Evolutionary conservation across 441 rosid species (phyloP).

Genomic region (Pelargonium australe): DNA sequence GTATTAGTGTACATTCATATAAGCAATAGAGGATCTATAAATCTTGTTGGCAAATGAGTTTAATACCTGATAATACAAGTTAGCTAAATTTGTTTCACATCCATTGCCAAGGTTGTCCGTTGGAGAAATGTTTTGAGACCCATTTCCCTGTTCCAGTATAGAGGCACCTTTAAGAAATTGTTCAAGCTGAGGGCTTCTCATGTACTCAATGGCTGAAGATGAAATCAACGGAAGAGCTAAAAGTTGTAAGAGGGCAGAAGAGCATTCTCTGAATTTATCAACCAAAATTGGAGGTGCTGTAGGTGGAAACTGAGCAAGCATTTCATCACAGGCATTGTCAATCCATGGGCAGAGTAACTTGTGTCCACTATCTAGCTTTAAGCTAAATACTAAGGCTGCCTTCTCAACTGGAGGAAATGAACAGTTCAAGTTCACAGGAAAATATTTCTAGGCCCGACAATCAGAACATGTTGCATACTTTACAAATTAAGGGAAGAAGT

Average conservation of each 20-base stretch:
- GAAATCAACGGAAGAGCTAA: slow-evolving; percentile 67
- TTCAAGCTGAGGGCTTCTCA: slow-evolving; percentile 63
- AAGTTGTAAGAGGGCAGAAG: slow-evolving; percentile 48
- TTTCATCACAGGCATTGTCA: slow-evolving; percentile 72
- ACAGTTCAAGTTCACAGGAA: not conserved
- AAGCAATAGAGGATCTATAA: not conserved
- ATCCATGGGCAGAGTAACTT: slow-evolving; percentile 78
- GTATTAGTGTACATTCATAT: not conserved
- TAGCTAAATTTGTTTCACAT: slow-evolving; percentile 33
- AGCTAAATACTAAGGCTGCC: slow-evolving; percentile 78
- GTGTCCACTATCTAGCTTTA: slow-evolving; percentile 83
- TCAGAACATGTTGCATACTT: slow-evolving; percentile 1
- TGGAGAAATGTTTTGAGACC: slow-evolving; percentile 19
- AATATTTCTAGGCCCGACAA: slow-evolving; percentile 16
- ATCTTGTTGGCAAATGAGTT: slow-evolving; percentile 6
- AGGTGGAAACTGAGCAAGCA: slow-evolving; percentile 83
- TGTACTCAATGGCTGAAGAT: slow-evolving; percentile 52
- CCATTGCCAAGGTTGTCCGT: slow-evolving; percentile 33
- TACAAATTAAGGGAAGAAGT: slow-evolving; percentile 2
- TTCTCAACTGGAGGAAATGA: slow-evolving; percentile 61
- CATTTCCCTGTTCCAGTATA: slow-evolving; percentile 20
- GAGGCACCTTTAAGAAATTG: slow-evolving; percentile 37
- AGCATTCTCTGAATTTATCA: slow-evolving; percentile 54
- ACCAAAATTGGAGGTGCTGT: slow-evolving; percentile 56
- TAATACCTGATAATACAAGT: slow-evolving; percentile 65